A percentile compares a stretch with the other conserved stretches of the same genome.
Conservation (phyloP, 257 asterid species). For the Gynochthodes officinalis region DNA sequence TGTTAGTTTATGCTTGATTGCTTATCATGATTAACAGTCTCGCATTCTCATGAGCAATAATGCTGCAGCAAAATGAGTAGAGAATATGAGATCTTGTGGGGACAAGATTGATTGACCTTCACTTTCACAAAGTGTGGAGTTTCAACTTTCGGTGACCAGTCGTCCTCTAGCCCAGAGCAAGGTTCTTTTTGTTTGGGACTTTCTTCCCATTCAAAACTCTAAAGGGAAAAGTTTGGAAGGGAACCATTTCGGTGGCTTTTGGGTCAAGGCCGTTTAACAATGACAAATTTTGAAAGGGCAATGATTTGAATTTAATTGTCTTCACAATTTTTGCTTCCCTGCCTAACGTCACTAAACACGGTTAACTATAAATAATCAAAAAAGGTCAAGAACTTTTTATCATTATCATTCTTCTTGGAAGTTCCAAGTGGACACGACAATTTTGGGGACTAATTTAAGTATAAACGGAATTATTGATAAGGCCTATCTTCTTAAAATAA, state of each 20-base stretch:
- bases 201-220: background rate
- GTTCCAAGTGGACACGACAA: background rate
- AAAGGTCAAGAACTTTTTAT: background rate
- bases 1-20: background rate
- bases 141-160: slow-evolving; percentile 11
- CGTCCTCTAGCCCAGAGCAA: background rate
- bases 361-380: background rate
- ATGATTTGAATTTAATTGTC: background rate
- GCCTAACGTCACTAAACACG: background rate
- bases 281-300: background rate
- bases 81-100: background rate
- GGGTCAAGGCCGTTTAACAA: background rate
- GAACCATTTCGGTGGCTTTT: background rate
- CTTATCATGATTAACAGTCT: background rate
- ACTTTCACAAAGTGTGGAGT: background rate
- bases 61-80: background rate
- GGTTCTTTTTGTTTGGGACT: background rate
- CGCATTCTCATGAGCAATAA: background rate
- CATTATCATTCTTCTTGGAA: background rate
- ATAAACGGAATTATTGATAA: background rate
- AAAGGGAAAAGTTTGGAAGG: background rate
- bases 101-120: background rate
- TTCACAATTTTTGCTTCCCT: slow-evolving; percentile 4
- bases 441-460: background rate
- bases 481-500: background rate